Evolutionary conservation across 1,284 basidiomycete species (phyloP).

Genomic region (Paramarasmius palmivorus): DNA sequence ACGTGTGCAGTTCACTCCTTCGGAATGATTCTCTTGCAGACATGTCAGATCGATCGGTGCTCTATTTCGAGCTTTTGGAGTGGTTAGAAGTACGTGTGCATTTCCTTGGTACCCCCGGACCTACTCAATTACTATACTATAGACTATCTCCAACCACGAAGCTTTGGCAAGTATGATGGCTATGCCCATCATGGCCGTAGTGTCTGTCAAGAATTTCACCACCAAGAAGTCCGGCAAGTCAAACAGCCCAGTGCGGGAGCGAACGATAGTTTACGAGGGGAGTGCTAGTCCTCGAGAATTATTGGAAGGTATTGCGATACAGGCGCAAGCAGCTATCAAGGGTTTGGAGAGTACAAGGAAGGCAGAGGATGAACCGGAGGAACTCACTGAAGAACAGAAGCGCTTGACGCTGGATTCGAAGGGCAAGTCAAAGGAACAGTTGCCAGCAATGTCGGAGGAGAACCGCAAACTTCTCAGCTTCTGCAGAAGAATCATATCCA

Average conservation of each 20-base stretch:
- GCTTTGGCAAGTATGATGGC: conserved; percentile 91
- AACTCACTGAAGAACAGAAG: conserved; percentile 83
- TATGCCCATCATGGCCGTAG: conserved; percentile 89
- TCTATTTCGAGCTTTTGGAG: conserved; percentile 88
- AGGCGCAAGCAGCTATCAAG: conserved; percentile 85
- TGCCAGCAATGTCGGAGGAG: conserved; percentile 54
- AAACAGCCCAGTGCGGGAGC: conserved; percentile 61
- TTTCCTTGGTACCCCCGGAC: neutral
- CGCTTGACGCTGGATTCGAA: conserved; percentile 68
- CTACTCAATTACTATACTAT: conserved; percentile 1
- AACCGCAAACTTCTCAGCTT: conserved; percentile 66
- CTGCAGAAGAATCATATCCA: conserved; percentile 79
- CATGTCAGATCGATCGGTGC: conserved; percentile 82
- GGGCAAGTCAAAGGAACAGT: conserved; percentile 61
- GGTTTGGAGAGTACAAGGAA: conserved; percentile 70
- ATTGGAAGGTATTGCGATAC: conserved; percentile 85
- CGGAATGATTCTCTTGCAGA: conserved; percentile 90
- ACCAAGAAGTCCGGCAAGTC: conserved; percentile 49
- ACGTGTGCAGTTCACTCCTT: conserved; percentile 79
- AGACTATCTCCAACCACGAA: conserved; percentile 90
- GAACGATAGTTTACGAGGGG: conserved; percentile 85
- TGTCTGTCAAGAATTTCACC: conserved; percentile 62
- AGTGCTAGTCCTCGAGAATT: conserved; percentile 86
- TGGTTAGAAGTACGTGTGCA: conserved; percentile 78
- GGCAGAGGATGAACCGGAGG: conserved; percentile 47